Base-by-base conservation (phyloP, 1,284 basidiomycete species). In the Thecaphora thlaspeos region DNA sequence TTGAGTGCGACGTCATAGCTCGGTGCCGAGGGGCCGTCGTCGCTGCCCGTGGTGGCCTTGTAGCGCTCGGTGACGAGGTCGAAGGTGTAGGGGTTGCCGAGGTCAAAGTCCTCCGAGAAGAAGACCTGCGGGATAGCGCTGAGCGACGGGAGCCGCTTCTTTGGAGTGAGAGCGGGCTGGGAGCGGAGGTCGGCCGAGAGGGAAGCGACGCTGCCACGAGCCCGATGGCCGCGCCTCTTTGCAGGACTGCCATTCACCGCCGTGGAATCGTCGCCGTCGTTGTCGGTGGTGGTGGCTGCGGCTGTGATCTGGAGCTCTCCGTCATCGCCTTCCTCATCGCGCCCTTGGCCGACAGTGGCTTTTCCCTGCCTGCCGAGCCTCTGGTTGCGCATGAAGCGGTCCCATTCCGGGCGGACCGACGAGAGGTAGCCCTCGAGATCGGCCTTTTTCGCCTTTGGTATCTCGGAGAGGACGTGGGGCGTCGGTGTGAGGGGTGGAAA, bases 31-130 rank as follows among this genome's bases (percentile, higher is more conserved):
- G 34, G 28, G 24, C 34, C 54, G n/a, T 51, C 32, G 17, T 23
- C 24, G 18, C 46, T 49, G 19, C 45, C 46, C 14, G 55, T 47
- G 10, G 65, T 50, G 18, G 51, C 49, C 37, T 76, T 72, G 72
- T 73, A 64, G 73, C 72, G 82, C 66, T 89, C 88, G 12, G 89
- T 89, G 43, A 97, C 88, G 5, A 84, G 80, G 51, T 86, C 83
- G 79, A 96, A 98, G 0, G 86, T 94, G 36, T 80, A 82, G 1
- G 91, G 87, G 73, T 94, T 86, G 10, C 88, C 85, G n/a, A 98
- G 83, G 77, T 92, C 85, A 80, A 98, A 97, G 22, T 83, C 72
- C 77, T 87, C 43, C 81, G 84, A 14, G 84, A 88, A 80, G 89
- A 93, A 79, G 85, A 87, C 23, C 81, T 84, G 71, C 1, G 94